Evolutionary conservation across 2,329 filamentous ascomycete genomes (phyloP), one percentile per base, ranked within the genome.

Genomic region (Cylindrodendrum hubeiense): DNA sequence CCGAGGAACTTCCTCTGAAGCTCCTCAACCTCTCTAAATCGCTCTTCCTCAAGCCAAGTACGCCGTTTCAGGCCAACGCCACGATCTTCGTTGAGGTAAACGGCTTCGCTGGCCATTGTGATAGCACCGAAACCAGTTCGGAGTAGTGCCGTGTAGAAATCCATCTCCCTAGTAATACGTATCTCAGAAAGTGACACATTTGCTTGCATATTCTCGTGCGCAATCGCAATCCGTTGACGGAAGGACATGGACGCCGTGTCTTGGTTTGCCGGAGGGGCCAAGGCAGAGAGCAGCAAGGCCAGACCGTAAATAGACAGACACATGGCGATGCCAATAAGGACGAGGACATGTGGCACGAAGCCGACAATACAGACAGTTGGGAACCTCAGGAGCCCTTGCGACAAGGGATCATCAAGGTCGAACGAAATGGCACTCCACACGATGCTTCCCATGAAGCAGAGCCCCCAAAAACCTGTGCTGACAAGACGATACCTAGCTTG

Each of bases 341-440:
- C 93, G 24, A 97, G 83, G n/a, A 98, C 85, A 78, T 98, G 95
- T 1, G 96, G 96, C 37, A 98, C 92, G 77, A 98, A 98, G 1
- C 95, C 94, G 30, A 98, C 92, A 63, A 98, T 94, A 74, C 93
- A 98, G 43, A 98, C 94, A 0, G 95, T 98, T 4, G 96, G 96
- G 70, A 97, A 98, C 66, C 93, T 89, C 44, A 98, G 84, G 12
- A 97, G 84, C 4, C 93, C 91, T 74, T 90, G 87, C 22, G 82
- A 82, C 0, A 82, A 77, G 5, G 89, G 79, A 65, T 93, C 88
- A 33, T 91, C 87, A 17, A 89, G 74, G 6, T 88, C 88, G 66
- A 88, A 91, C 9, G 83, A 84, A 28, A 89, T 75, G 34, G 93
- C 89, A 67, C 93, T 95, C 88, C 92, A 94, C 3, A 92, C 81